phyloP scores from a whole-genome alignment of 106 monocot genomes.

The Amphibolis antarctica region DNA sequence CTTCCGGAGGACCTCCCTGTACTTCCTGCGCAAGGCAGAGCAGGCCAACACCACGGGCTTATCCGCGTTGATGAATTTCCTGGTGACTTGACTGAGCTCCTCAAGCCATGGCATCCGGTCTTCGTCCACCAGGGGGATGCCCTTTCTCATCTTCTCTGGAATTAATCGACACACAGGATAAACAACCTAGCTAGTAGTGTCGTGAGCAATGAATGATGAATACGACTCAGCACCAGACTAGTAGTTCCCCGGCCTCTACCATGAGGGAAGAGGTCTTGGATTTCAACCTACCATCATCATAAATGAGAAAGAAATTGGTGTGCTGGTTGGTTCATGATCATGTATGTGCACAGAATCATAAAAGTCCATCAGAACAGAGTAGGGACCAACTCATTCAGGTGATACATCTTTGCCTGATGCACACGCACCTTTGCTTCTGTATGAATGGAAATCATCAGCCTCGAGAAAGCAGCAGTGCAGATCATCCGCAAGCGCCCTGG shows the following conservation, averaged over 20 bases:
- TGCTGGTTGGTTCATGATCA: too few species aligned
- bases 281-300: too few species aligned
- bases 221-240: too few species aligned
- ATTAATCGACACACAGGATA: not conserved
- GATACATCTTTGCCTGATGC: too few species aligned
- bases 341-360: too few species aligned
- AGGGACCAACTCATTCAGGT: not conserved
- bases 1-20: constrained; percentile 66
- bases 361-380: too few species aligned
- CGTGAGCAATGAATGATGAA: not conserved
- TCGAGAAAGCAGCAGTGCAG: constrained; percentile 62
- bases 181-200: too few species aligned
- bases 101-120: constrained; percentile 85
- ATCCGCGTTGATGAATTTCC: constrained; percentile 12
- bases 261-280: too few species aligned
- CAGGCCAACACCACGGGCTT: constrained; percentile 45
- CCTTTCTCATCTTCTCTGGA: constrained; percentile 73
- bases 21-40: constrained; percentile 58
- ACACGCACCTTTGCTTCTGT: constrained; percentile 60
- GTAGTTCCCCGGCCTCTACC: too few species aligned
- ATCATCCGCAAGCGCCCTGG: constrained; percentile 44
- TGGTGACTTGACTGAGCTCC: constrained; percentile 34
- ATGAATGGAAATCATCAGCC: constrained; percentile 77
- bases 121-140: constrained; percentile 52
- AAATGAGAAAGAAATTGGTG: too few species aligned